Base-by-base conservation (phyloP, 768 basidiomycete species). In the Leccinellum rugosiceps region DNA sequence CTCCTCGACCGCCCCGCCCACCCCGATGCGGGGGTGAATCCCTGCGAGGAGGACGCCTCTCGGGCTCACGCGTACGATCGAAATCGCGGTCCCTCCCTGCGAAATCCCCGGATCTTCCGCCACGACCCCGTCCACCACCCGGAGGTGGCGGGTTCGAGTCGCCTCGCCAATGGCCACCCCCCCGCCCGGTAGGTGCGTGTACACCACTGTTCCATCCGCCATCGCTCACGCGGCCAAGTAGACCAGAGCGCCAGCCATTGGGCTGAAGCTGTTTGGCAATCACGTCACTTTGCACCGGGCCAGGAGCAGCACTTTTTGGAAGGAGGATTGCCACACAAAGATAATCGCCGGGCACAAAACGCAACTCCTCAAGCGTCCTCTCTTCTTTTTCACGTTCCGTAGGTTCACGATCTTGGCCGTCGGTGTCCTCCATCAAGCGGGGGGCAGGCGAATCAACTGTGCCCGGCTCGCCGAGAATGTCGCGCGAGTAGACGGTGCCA, bases 381-480 rank as follows among this genome's bases (percentile, higher is more conserved):
- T 90, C 86, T 50, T 85, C 83, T 55, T 77, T 79, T 67, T 82
- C 81, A 23, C 79, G 74, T 45, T 83, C 81, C 2, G 70, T 76
- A 2, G 41, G 66, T 43, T 62, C 68, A 41, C 63, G 64, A 9
- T 64, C 67, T 58, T 79, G 75, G 5, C 63, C 58, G 17, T 72
- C 73, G 0, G 63, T 56, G 58, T 86, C 86, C 46, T 83, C 81
- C 21, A 85, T 72, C 3, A 91, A 77, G 3, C 86, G 80, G 0
- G 85, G 79, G 0, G 88, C 87, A 6, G 83, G 75, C 14, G 69
- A 70, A 41, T 79, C 76, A 21, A 88, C 69, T 1, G 85, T 72
- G 32, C 89, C 89, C 4, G 88, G 86, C 69, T 91, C 90, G 49
- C 90, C 90, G 3, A 91, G 81, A 61, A 92, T 88, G 72, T 92